These are phyloP conservation scores for Podospora comata DNA, from an alignment of 495 filamentous ascomycete genomes.

Conservation along the genomic window DNA sequence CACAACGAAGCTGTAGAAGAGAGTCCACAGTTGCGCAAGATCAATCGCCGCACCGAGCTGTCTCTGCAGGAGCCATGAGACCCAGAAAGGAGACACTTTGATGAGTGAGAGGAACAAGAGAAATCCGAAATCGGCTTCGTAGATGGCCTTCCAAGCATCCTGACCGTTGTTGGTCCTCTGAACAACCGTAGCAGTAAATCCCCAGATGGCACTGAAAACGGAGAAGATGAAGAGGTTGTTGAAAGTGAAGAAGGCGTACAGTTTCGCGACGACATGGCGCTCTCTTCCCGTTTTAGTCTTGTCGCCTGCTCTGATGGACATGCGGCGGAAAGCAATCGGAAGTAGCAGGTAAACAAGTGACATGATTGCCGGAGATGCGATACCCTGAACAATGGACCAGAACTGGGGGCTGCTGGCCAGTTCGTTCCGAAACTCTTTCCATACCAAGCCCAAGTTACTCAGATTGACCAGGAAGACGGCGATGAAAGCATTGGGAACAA, in stretches of 20 bases:
- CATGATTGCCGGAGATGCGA: conserved; percentile 84
- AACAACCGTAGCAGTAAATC: conserved; percentile 63
- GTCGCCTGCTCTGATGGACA: conserved; percentile 77
- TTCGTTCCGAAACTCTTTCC: conserved; percentile 67
- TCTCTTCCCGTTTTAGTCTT: conserved; percentile 88
- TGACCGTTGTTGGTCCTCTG: conserved; percentile 45
- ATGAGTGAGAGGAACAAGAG: conserved; percentile 68
- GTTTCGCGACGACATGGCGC: conserved; percentile 83
- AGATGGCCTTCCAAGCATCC: conserved; percentile 65
- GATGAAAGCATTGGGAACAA: conserved; percentile 92
- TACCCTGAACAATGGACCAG: conserved; percentile 92
- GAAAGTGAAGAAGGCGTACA: conserved; percentile 96
- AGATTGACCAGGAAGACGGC: conserved; percentile 90
- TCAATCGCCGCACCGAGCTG: conserved; percentile 90
- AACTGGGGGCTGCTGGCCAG: conserved; percentile 57
- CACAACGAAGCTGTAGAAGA: conserved; percentile 76
- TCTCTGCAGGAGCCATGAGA: conserved; percentile 86
- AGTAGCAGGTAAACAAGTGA: conserved; percentile 86
- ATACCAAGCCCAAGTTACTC: conserved; percentile 72
- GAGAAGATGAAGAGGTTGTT: conserved; percentile 96
- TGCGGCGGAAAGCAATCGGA: conserved; percentile 82
- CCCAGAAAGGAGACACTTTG: conserved; percentile 84
- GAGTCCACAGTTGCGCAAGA: conserved; percentile 74
- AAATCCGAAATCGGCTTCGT: conserved; percentile 56
- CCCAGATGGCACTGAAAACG: conserved; percentile 76